phyloP scores from a whole-genome alignment of 352 stramenopile genomes.

The Pilasporangium apinafurcum region DNA sequence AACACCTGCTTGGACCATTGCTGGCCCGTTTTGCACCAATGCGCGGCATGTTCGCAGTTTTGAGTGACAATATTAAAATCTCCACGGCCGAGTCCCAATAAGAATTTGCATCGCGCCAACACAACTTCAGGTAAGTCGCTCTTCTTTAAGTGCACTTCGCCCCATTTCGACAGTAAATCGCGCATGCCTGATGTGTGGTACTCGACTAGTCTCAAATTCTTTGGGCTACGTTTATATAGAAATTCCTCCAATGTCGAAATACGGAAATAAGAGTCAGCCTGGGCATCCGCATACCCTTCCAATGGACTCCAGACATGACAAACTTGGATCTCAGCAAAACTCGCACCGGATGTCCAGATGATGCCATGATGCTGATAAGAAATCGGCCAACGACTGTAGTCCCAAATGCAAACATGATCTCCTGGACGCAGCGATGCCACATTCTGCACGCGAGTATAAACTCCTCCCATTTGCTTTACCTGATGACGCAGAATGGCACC shows the following conservation, averaged over 20 bases:
- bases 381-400: constrained; percentile 69
- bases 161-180: constrained; percentile 62
- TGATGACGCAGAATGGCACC: too few relatives aligned
- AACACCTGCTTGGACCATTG: constrained; percentile 75
- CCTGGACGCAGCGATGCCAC: constrained; percentile 50
- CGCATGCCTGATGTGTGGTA: constrained; percentile 67
- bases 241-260: constrained; percentile 74
- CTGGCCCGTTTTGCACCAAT: constrained; percentile 76
- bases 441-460: constrained; percentile 59
- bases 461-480: constrained; percentile 63
- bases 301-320: constrained; percentile 74
- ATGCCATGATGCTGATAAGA: constrained; percentile 77
- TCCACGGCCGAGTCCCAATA: constrained; percentile 54
- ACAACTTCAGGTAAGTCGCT: constrained; percentile 71
- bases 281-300: constrained; percentile 38
- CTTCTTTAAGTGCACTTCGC: constrained; percentile 64
- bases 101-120: constrained; percentile 65
- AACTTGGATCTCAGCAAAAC: constrained; percentile 39
- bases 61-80: constrained; percentile 80
- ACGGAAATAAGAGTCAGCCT: constrained; percentile 70
- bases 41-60: constrained; percentile 75
- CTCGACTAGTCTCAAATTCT: constrained; percentile 54
- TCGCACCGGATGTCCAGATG: constrained; percentile 48
- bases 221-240: constrained; percentile 42
- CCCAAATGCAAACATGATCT: constrained; percentile 75